Base-by-base conservation (phyloP, 352 stramenopile genomes). In the Phytophthora agathidicida region DNA sequence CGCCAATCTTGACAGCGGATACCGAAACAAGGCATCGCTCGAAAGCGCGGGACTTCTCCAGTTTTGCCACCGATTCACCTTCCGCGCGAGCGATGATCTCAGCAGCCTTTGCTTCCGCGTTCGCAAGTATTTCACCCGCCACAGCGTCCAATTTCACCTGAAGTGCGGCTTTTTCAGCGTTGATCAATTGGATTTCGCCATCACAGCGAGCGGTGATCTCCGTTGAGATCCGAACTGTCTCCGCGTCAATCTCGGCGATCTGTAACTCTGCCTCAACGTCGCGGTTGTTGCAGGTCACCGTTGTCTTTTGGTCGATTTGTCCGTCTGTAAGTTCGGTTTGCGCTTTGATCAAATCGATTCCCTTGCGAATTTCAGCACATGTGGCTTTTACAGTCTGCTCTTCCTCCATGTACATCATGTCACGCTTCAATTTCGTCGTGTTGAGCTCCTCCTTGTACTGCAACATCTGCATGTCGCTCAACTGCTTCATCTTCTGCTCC, bases 401-500 rank as follows among this genome's bases (percentile, higher is more conserved):
- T 51, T 88, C 78, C 37, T 93, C 75, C 39, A 77, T 70, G 3
- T 64, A 55, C 48, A 71, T 65, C 67, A 79, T 73, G 17, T 33
- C 35, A 23, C 75, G 76, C 37, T 77, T 71, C 31, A 88, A 44
- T 23, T 80, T 77, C 20, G 64, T 73, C 41, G 69, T 77, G 23
- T 72, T 65, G 35, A 77, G 58, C 41, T 77, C 71, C 42, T 80
- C 66, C 54, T 75, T 72, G 51, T 75, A 77, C 28, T 65, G 61
- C 33, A 92, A 59, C 65, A 81, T 62, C 39, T 87, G 76, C 83
- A 92, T 87, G 53, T 83, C 77, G 46, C 65, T 83, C 50, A 89
- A 65, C 35, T 89, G 84, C 57, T 93, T 86, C 84, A 93, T 91
- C 28, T 77, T 85, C 42, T 89, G 68, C 64, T 89, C 73, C 43